A percentile compares a stretch with the other conserved stretches of the same genome.
phyloP scores from a whole-genome alignment of 2,329 filamentous ascomycete genomes.

The Cercospora zeina region DNA sequence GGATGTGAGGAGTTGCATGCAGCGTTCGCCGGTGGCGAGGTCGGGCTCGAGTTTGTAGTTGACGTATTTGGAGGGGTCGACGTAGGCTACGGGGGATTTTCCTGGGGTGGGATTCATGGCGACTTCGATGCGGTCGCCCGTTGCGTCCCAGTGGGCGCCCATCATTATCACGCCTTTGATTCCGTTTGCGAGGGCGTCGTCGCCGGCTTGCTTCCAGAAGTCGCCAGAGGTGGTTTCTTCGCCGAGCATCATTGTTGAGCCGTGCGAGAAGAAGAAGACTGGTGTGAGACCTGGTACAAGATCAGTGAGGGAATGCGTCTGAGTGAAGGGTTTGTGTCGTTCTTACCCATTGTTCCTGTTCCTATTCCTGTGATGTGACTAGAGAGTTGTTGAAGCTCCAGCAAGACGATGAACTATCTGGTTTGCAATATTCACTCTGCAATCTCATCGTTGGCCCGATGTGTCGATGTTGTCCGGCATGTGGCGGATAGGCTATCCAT shows the following conservation, averaged over 20 bases:
- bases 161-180: slow-evolving; percentile 67
- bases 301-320: background rate
- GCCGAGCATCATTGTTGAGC: slow-evolving; percentile 71
- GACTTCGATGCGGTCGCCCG: slow-evolving; percentile 59
- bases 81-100: slow-evolving; percentile 67
- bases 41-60: slow-evolving; percentile 64
- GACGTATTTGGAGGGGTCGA: slow-evolving; percentile 64
- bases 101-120: slow-evolving; percentile 60
- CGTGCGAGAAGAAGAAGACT: slow-evolving; percentile 69
- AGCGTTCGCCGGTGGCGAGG: slow-evolving; percentile 53
- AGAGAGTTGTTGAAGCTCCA: background rate
- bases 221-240: slow-evolving; percentile 62
- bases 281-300: slow-evolving; percentile 46
- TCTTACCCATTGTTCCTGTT: background rate
- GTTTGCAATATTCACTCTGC: background rate
- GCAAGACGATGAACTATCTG: background rate
- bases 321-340: background rate
- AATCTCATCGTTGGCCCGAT: background rate
- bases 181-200: slow-evolving; percentile 59
- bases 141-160: slow-evolving; percentile 67
- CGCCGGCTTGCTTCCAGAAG: slow-evolving; percentile 67
- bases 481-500: background rate
- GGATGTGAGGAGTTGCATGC: slow-evolving; percentile 52
- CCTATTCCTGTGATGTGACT: background rate
- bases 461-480: background rate